Conservation (phyloP, 2,329 filamentous ascomycete genomes). For the Hymenotorrendiella dingleyae region DNA sequence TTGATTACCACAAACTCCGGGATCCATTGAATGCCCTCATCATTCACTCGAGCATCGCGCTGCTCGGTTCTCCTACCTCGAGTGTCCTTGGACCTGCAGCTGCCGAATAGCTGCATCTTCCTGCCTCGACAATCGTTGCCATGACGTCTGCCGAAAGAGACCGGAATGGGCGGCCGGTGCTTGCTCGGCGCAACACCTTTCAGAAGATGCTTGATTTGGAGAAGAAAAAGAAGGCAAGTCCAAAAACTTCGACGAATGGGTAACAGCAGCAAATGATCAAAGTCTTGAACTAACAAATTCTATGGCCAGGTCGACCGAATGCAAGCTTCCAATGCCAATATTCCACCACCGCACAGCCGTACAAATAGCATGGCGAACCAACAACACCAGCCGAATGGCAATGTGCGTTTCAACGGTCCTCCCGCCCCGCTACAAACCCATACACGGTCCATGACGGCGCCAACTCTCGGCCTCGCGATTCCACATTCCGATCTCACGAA, state of each 20-base stretch:
- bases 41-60: too few relatives aligned
- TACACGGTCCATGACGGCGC: conserved; percentile 21
- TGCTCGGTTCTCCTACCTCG: too few relatives aligned
- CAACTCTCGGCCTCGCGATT: conserved; percentile 16
- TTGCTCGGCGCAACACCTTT: conserved; percentile 31
- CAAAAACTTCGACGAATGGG: too few relatives aligned
- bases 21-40: too few relatives aligned
- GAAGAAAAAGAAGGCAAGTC: conserved; percentile 52
- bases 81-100: too few relatives aligned
- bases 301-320: conserved; percentile 35
- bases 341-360: conserved; percentile 4
- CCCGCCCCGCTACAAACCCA: conserved; percentile 8
- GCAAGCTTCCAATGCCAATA: conserved; percentile 29
- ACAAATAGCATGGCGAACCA: conserved; percentile 11
- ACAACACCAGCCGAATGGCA: conserved; percentile 7
- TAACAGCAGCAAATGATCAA: too few relatives aligned
- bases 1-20: too few relatives aligned
- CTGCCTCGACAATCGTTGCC: too few relatives aligned
- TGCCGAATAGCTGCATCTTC: too few relatives aligned
- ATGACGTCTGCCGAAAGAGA: conserved; percentile 1
- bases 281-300: conserved; percentile 25
- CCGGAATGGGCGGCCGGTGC: not conserved
- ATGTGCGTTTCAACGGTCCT: conserved; percentile 11
- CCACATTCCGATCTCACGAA: conserved; percentile 8
- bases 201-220: conserved; percentile 56